phyloP scores from a whole-genome alignment of 768 basidiomycete species.

The Auricularia sp. region DNA sequence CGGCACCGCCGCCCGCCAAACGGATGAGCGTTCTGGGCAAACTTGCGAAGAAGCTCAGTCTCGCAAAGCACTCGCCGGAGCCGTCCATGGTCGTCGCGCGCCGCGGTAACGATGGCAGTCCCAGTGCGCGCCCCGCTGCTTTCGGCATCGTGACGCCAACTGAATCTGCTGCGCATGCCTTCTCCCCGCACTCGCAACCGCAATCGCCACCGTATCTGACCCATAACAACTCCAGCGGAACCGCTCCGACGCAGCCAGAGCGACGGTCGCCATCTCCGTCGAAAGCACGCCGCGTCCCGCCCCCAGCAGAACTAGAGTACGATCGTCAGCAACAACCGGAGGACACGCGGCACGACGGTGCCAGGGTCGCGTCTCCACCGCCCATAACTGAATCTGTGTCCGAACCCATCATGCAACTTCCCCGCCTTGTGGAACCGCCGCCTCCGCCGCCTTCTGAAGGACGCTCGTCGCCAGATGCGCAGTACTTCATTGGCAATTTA shows the following conservation, averaged over 20 bases:
- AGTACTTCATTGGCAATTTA: background rate
- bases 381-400: background rate
- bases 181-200: background rate
- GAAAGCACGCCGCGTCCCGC: background rate
- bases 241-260: background rate
- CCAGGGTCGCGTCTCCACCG: background rate
- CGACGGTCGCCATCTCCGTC: background rate
- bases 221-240: background rate
- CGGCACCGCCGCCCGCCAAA: background rate
- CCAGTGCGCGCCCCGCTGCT: background rate
- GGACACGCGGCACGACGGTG: background rate
- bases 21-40: constrained; percentile 1
- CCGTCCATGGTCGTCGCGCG: background rate
- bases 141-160: background rate
- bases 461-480: background rate
- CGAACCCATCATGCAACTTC: no score
- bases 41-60: constrained; percentile 1
- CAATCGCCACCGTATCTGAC: background rate
- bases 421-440: background rate
- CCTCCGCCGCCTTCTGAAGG: background rate
- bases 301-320: no score
- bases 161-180: background rate
- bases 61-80: background rate
- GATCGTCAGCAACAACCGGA: background rate
- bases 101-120: background rate